Evolutionary conservation across 371 early-diverging fungal species (phyloP), one percentile per base, ranked within the genome.

Genomic region (Catenaria anguillulae): DNA sequence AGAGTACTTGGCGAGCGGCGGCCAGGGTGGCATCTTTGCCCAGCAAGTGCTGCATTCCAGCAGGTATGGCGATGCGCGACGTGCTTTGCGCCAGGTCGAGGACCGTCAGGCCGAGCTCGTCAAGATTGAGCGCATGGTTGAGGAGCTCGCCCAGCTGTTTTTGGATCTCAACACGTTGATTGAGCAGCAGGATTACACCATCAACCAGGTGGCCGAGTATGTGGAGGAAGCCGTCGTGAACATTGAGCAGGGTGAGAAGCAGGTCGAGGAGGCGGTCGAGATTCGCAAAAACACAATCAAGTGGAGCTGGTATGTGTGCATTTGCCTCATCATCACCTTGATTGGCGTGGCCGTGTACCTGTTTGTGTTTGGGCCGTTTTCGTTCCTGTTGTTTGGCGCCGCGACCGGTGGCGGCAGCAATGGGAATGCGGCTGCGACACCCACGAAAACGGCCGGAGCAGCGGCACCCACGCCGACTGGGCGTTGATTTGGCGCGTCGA

Each of bases 141-240:
- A 55, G 60, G 77, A 82, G 66, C 67, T 84, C 55, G 73, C 77
- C n/a, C 64, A 68, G 40, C 68, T 84, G 66, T 82, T 84, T 65
- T 70, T 74, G 63, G 84, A 83, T 56, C 72, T 84, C 70, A 70
- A 80, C 45, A 70, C 66, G 26, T 67, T 84, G 66, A 64, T 83
- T 60, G 73, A 81, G 66, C 65, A 66, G 64, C 75, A 75, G 68
- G 73, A 75, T 61, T 69, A 69, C 23, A 62, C 70, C 54, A 65
- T 75, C 37, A 71, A 74, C 61, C 70, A 60, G 64, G 67, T 75
- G 29, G 72, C 70, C 48, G 45, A 62, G 13, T 66, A 68, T 2
- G 71, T 74, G 6, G 71, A 73, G 54, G 67, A 69, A 15, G 67
- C 75, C 2, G 67, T 68, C n/a, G 67, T 62, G 37, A 55, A 75